Conservation (phyloP, 306 rosid species). For the Comarum palustre region DNA sequence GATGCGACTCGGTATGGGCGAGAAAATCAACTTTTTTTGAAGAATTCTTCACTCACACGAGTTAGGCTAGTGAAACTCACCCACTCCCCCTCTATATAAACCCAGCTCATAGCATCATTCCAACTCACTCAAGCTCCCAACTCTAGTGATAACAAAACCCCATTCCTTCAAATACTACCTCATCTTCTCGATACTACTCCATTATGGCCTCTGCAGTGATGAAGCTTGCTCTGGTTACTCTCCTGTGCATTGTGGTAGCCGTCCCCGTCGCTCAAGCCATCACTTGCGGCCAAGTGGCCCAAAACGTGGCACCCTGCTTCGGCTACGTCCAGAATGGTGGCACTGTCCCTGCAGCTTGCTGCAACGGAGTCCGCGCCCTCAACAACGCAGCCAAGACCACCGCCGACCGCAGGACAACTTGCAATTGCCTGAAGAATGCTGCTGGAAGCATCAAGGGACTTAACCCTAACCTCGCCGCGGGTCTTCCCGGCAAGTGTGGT, state of each 20-base stretch:
- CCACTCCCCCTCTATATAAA: neutral
- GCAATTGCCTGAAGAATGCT: conserved; percentile 42
- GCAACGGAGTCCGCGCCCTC: conserved; percentile 21
- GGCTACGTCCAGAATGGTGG: neutral
- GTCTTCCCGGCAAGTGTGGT: conserved; percentile 45
- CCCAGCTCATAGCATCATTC: neutral
- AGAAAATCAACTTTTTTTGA: neutral
- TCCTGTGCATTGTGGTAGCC: conserved; percentile 34
- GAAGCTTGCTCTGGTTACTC: conserved; percentile 24
- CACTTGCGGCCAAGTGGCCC: conserved; percentile 37
- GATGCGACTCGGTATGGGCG: neutral
- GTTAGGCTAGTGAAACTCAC: neutral
- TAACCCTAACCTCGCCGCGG: neutral
- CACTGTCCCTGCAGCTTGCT: neutral
- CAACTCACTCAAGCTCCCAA: neutral
- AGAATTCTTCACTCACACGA: neutral
- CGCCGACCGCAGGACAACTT: conserved; percentile 25
- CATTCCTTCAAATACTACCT: neutral
- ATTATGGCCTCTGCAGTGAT: conserved; percentile 34
- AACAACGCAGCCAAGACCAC: conserved; percentile 16
- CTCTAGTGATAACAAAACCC: neutral
- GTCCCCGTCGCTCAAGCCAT: conserved; percentile 39
- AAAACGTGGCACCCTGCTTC: conserved; percentile 25
- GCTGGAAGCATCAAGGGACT: neutral
- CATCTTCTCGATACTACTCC: neutral